Evolutionary conservation across 2,329 filamentous ascomycete species (phyloP), one percentile per base, ranked within the genome.

Genomic region (Zymoseptoria passerinii): DNA sequence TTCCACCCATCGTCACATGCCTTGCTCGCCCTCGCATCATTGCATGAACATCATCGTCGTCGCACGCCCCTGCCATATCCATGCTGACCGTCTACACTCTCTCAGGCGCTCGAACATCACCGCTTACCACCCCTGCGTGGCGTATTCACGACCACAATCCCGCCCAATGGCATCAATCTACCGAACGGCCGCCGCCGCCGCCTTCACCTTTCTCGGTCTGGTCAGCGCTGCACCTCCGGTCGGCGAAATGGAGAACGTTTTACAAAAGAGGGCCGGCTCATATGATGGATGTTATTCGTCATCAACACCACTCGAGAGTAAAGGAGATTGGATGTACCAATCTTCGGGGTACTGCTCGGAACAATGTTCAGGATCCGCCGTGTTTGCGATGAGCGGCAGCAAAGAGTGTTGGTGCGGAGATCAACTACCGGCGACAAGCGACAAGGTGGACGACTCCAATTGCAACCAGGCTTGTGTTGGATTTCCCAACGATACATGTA

Each of bases 331-430:
- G 59, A 74, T 70, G 19, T 85, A 77, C 66, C 82, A 84, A 66
- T 80, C 78, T 62, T 72, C 73, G 28, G 83, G 83, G 58, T 79
- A 79, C 63, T 87, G 84, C 65, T 65, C 73, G 23, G 29, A 52
- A 52, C 70, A 75, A 63, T 87, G 83, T 69, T 65, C 76, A 23
- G 67, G 73, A 3, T 77, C 80, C 35, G 65, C 78, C 1, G 86
- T 90, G 6, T 83, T 86, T 67, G 90, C 80, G 29, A 75, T 89
- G 49, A 82, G 80, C 6, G 79, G 80, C n/a, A 82, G 82, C n/a
- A 76, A 79, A 18, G 74, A 83, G 62, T 96, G 91, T 75, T 89
- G 79, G 68, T 95, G 91, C 68, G 91, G 90, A 59, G 76, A 83
- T 62, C 73, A 80, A 60, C 80, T 91, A 53, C 91, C 91, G 0